Evolutionary conservation across 169 alveolate genomes (phyloP).

Genomic region (Plasmodium cynomolgi): DNA sequence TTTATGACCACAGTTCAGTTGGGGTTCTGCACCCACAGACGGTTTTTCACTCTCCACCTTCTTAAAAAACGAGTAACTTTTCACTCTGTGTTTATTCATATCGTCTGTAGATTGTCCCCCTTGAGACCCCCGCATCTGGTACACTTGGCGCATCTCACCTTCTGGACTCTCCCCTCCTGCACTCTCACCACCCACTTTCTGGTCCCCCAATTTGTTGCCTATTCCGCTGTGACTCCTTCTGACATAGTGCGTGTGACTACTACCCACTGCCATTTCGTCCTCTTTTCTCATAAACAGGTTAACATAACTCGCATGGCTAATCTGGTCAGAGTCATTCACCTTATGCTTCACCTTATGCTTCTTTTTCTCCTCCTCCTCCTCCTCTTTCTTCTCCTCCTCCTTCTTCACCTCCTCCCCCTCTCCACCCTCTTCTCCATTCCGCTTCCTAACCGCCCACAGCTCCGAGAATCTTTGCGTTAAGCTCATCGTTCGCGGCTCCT

Average conservation of each 20-base stretch:
- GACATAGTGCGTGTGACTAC: background rate
- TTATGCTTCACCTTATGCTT: too few species aligned
- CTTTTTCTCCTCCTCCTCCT: background rate
- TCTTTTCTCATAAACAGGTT: background rate
- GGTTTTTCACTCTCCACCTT: background rate
- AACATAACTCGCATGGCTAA: background rate
- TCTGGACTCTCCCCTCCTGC: background rate
- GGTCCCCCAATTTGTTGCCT: background rate
- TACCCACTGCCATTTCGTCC: background rate
- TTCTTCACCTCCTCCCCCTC: background rate
- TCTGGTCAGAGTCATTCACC: background rate
- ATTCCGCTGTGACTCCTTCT: background rate
- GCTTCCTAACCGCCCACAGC: background rate
- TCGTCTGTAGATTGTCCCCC: background rate
- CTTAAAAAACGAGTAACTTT: background rate
- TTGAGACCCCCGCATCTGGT: background rate
- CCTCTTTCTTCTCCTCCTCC: background rate
- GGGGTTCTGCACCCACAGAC: background rate
- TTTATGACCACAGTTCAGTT: background rate
- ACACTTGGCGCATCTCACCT: background rate
- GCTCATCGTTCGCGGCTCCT: background rate
- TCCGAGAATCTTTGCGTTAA: conserved; percentile 6
- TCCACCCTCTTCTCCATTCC: background rate
- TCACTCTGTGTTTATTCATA: background rate
- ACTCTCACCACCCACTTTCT: background rate